These are phyloP conservation scores for Macrocystidia cucumis DNA, from an alignment of 1,284 basidiomycete species.

Conservation along the genomic window DNA sequence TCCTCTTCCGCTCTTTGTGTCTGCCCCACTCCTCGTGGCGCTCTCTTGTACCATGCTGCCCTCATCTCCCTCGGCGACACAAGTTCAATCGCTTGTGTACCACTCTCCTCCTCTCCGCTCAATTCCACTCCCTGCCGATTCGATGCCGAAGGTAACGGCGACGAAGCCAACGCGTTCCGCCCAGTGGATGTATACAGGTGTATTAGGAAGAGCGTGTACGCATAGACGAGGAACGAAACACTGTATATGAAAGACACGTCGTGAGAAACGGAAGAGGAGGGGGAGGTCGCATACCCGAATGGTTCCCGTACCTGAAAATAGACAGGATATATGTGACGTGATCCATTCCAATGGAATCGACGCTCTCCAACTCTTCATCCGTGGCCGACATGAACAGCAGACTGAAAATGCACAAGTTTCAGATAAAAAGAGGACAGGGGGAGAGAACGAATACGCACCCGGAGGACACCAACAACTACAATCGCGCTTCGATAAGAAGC, in stretches of 20 bases:
- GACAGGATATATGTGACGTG: slow-evolving; percentile 85
- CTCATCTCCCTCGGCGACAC: too few species aligned
- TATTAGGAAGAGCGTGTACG: slow-evolving; percentile 45
- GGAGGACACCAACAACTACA: slow-evolving; percentile 64
- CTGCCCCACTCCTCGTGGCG: slow-evolving; percentile 16
- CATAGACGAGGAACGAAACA: slow-evolving; percentile 71
- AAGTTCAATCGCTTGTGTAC: too few species aligned
- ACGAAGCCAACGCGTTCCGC: slow-evolving; percentile 35
- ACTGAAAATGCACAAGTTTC: slow-evolving; percentile 17
- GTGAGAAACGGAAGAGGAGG: neutral
- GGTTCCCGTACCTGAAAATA: slow-evolving; percentile 75
- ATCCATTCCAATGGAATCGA: slow-evolving; percentile 70
- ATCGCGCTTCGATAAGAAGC: slow-evolving; percentile 3
- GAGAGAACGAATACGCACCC: slow-evolving; percentile 17
- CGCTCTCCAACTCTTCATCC: slow-evolving; percentile 76
- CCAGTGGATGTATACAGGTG: slow-evolving; percentile 45
- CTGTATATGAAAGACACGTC: slow-evolving; percentile 26
- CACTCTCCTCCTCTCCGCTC: too few species aligned
- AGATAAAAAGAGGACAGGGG: slow-evolving; percentile 19
- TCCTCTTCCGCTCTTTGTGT: slow-evolving; percentile 5
- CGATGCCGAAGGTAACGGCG: slow-evolving; percentile 16
- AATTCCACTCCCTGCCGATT: slow-evolving; percentile 21
- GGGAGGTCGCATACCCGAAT: too few species aligned
- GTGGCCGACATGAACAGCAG: slow-evolving; percentile 87
- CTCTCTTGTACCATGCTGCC: slow-evolving; percentile 30